Conservation (phyloP, 1,284 basidiomycete species). For the Kalmanozyma brasiliensis region DNA sequence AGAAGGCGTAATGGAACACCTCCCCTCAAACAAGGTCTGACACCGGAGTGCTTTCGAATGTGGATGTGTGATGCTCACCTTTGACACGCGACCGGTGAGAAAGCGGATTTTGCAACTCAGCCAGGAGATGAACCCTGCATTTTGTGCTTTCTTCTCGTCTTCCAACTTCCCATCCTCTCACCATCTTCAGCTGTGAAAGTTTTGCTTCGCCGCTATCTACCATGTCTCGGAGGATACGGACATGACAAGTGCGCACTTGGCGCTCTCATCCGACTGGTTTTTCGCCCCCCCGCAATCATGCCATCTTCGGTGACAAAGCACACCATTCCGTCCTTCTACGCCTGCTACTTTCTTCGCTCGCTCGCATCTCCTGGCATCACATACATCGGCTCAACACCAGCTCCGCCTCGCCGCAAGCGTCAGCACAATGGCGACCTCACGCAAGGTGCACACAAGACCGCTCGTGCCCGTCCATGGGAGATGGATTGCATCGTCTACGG, state of each 20-base stretch:
- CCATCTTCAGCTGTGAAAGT: neutral
- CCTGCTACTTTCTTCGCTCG: conserved; percentile 82
- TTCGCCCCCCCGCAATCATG: conserved; percentile 10
- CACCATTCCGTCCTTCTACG: conserved; percentile 81
- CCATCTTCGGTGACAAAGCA: conserved; percentile 70
- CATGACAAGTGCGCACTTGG: neutral
- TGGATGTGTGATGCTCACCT: no score
- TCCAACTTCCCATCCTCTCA: neutral
- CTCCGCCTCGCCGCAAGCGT: conserved; percentile 79
- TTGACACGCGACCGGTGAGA: neutral
- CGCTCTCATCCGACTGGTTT: no score
- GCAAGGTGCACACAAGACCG: conserved; percentile 81
- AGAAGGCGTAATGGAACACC: conserved; percentile 7
- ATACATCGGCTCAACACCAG: conserved; percentile 84
- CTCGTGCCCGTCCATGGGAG: conserved; percentile 80
- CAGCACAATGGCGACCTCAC: conserved; percentile 87
- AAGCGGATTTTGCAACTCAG: conserved; percentile 2
- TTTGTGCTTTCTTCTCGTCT: conserved; percentile 9
- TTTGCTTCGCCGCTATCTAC: neutral
- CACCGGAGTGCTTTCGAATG: no score
- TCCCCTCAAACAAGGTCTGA: no score
- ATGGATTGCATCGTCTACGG: conserved; percentile 90
- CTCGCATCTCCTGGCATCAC: conserved; percentile 67
- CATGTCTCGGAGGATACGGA: conserved; percentile 1
- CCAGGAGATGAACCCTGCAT: conserved; percentile 5